A percentile compares a stretch with the other conserved stretches of the same genome.
Evolutionary conservation across 2,329 filamentous ascomycete species (phyloP).

Genomic region (Xylariaceae sp.): DNA sequence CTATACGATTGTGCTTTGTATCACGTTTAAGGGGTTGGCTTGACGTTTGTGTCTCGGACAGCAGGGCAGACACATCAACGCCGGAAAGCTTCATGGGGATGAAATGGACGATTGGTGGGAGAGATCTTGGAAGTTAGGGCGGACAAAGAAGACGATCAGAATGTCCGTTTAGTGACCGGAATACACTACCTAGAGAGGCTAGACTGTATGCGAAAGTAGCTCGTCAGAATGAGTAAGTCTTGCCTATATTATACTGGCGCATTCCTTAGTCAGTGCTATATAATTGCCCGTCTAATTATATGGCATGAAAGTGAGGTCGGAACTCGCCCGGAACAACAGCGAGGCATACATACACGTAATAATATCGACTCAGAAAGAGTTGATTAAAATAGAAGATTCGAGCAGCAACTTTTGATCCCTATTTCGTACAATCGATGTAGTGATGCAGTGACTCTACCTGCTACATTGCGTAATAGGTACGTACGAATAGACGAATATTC

Average conservation of each 20-base stretch:
- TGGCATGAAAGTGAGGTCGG: no score
- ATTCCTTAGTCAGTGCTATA: not conserved
- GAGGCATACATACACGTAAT: no score
- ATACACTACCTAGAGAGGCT: not conserved
- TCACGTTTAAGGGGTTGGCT: not conserved
- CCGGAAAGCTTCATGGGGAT: not conserved
- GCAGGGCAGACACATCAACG: not conserved
- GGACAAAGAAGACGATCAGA: not conserved
- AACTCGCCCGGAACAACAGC: no score
- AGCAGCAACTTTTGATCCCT: no score
- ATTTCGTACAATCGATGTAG: no score
- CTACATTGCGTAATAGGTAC: not conserved
- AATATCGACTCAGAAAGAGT: no score
- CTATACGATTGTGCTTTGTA: not conserved
- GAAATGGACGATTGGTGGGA: not conserved
- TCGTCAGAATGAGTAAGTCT: no score
- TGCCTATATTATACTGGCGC: not conserved
- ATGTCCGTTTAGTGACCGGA: not conserved
- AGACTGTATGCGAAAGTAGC: not conserved
- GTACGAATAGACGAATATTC: not conserved
- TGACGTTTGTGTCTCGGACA: conserved; percentile 1
- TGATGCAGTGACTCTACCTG: not conserved
- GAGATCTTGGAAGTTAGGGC: not conserved
- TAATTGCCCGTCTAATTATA: no score
- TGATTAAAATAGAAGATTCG: no score